A percentile compares a stretch with the other conserved stretches of the same genome.
Evolutionary conservation across 1,284 basidiomycete genomes (phyloP).

Genomic region (Amylostereum areolatum): DNA sequence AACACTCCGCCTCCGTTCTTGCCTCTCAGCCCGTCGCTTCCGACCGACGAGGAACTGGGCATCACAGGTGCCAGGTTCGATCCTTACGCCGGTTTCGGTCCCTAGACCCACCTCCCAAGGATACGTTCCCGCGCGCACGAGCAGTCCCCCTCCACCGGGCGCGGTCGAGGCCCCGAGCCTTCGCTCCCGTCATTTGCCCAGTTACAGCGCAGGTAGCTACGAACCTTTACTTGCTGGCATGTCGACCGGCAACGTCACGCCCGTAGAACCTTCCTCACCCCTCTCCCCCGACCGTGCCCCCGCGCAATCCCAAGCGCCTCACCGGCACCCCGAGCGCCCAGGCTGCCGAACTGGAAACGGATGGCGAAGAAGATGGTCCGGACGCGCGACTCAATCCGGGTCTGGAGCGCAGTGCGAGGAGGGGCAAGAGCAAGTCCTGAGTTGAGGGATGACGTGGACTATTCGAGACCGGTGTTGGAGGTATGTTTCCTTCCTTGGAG

Average conservation of each 20-base stretch:
- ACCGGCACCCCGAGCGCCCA: slow-evolving; percentile 8
- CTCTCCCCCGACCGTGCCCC: slow-evolving; percentile 32
- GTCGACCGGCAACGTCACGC: slow-evolving; percentile 18
- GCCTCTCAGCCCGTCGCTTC: slow-evolving; percentile 8
- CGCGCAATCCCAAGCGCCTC: slow-evolving; percentile 34
- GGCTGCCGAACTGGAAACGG: slow-evolving; percentile 13
- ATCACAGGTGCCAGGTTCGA: slow-evolving; percentile 35
- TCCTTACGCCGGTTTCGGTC: slow-evolving; percentile 45
- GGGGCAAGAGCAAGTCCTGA: slow-evolving; percentile 17
- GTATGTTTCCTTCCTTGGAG: slow-evolving; percentile 27
- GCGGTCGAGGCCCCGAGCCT: slow-evolving; percentile 16
- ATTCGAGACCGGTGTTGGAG: slow-evolving; percentile 52
- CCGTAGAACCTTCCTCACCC: slow-evolving; percentile 14
- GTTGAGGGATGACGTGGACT: slow-evolving; percentile 48
- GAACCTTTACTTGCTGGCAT: slow-evolving; percentile 55
- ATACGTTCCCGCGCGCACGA: slow-evolving; percentile 38
- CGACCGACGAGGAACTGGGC: slow-evolving; percentile 14
- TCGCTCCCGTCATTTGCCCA: slow-evolving; percentile 34
- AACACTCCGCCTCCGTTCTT: slow-evolving; percentile 20
- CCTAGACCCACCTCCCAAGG: slow-evolving; percentile 25
- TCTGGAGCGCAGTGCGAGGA: slow-evolving; percentile 31
- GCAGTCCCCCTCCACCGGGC: slow-evolving; percentile 35
- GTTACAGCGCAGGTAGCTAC: slow-evolving; percentile 53
- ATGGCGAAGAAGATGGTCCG: slow-evolving; percentile 15
- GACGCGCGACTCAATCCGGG: slow-evolving; percentile 42